phyloP scores from a whole-genome alignment of 2,329 filamentous ascomycete species.

The Chalaropsis thielavioides region DNA sequence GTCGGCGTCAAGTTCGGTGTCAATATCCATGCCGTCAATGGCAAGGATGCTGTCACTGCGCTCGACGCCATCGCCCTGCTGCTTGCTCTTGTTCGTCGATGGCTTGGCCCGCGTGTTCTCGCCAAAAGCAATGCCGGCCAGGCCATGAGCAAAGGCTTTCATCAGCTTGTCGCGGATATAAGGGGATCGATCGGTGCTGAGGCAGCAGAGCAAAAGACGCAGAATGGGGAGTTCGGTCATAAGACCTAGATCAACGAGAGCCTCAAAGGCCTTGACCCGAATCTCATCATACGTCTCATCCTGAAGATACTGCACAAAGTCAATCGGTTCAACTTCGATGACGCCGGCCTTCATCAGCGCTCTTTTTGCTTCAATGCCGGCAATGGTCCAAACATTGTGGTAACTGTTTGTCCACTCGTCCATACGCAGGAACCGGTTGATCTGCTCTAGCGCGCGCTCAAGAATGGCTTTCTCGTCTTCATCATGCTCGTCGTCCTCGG shows the following conservation, averaged over 20 bases:
- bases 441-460: constrained; percentile 42
- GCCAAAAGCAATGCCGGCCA: constrained; percentile 50
- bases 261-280: constrained; percentile 51
- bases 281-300: constrained; percentile 49
- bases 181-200: constrained; percentile 49
- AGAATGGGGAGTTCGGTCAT: constrained; percentile 42
- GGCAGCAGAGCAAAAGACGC: constrained; percentile 40
- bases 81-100: not conserved
- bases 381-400: constrained; percentile 51
- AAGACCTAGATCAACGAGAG: constrained; percentile 47
- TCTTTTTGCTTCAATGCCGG: constrained; percentile 46
- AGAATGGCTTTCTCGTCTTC: constrained; percentile 36
- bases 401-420: constrained; percentile 56
- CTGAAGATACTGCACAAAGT: constrained; percentile 50
- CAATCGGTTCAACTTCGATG: constrained; percentile 37
- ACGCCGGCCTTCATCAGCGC: constrained; percentile 50
- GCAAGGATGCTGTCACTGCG: constrained; percentile 15
- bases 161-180: constrained; percentile 47
- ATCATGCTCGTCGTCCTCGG: constrained; percentile 28
- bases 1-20: constrained; percentile 24
- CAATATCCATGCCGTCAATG: constrained; percentile 20
- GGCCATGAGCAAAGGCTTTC: constrained; percentile 41
- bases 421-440: constrained; percentile 51
- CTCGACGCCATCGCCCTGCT: not conserved
- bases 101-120: constrained; percentile 26